Evolutionary conservation across 1,139 yeast genomes (phyloP), one percentile per base, ranked within the genome.

Genomic region (Casaregolazyma lundiana): DNA sequence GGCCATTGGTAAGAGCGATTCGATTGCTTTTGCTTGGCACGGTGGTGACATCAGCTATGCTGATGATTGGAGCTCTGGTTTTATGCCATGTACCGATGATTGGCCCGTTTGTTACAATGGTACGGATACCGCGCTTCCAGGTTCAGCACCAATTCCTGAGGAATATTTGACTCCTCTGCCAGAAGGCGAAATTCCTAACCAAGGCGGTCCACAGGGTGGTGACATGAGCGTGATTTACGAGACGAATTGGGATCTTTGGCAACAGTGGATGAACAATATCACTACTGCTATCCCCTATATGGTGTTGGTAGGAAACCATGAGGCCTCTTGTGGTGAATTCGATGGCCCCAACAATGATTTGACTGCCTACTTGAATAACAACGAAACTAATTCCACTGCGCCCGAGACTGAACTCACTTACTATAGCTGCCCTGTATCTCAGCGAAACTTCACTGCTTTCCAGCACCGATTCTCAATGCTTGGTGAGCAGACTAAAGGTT

Each of bases 261-360:
- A 56, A 46, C 59, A 57, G 36, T 55, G 57, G 55, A 45, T 60
- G 35, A 54, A 54, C 29, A 51, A 56, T 35, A 47, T 60, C 30
- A 54, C 60, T 22, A 46, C 52, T 22, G 38, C 44, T 36, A 51
- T 51, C 21, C 58, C 60, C 2, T 60, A 60, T 41, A 57, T 60
- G 63, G 57, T 55, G 15, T 55, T 56, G 8, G 63, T 63, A 8
- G 64, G 64, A 26, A 60, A 60, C 47, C 64, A 60, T 44, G 64
- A 60, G 43, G 54, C 61, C 13, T 52, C 57, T 46, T 60, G 64
- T 43, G 41, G 55, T 35, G 49, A 55, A 36, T 9, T 57, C 55
- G 40, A 55, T 54, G 60, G 57, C 54, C 13, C 48, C 15, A 22
- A 49, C 41, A 46, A 46, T 29, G 52, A 52, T 41, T 53, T 55